Percentiles rank a stretch among this genome's conserved stretches.
Conservation (phyloP, 169 alveolate genomes). For the Neospora caninum region DNA sequence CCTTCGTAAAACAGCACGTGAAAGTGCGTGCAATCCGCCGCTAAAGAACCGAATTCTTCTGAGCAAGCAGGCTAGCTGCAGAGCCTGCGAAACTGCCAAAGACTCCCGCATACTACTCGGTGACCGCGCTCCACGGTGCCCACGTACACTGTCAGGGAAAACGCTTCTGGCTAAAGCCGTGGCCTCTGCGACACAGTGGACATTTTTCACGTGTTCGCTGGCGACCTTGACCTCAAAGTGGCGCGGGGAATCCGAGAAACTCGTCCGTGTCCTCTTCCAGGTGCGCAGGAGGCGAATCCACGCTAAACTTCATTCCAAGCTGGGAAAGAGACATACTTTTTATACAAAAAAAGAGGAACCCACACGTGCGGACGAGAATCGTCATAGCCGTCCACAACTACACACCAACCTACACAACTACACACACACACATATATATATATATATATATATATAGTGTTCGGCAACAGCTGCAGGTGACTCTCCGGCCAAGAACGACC, state of each 20-base stretch:
- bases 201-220: conserved; percentile 91
- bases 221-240: conserved; percentile 92
- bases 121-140: not conserved
- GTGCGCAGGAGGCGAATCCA: not conserved
- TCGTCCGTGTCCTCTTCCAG: conserved; percentile 77
- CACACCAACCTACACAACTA: no score
- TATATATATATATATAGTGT: no score
- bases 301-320: not conserved
- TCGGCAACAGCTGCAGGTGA: no score
- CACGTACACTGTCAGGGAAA: conserved; percentile 77
- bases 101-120: no score
- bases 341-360: not conserved
- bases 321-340: no score
- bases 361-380: not conserved
- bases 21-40: no score
- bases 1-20: no score
- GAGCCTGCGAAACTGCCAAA: no score
- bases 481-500: no score
- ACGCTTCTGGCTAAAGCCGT: conserved; percentile 94
- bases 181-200: conserved; percentile 92
- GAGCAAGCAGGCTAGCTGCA: no score
- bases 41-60: no score
- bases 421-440: no score
- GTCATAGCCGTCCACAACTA: not conserved
- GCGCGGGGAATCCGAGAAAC: conserved; percentile 94